Conservation (phyloP, 78 protist genomes). For the Dictyostelium purpureum region DNA sequence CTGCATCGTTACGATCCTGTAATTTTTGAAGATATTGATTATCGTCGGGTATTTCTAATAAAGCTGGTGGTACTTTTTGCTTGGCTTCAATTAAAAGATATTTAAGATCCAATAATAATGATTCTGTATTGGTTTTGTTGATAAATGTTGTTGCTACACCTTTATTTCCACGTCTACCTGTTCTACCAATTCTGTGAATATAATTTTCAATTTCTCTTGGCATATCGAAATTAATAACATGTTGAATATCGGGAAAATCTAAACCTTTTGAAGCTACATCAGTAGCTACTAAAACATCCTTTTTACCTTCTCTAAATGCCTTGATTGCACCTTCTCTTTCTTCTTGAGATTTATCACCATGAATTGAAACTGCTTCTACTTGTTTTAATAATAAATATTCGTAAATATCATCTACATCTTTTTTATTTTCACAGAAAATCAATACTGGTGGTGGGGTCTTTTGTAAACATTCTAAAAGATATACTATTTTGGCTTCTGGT, state of each 20-base stretch:
- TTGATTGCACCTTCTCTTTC: slow-evolving; percentile 95
- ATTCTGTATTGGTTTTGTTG: slow-evolving; percentile 80
- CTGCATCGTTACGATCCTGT: background rate
- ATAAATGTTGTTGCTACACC: slow-evolving; percentile 95
- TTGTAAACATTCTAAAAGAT: slow-evolving; percentile 97
- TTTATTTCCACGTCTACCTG: slow-evolving; percentile 97
- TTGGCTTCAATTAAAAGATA: slow-evolving; percentile 96
- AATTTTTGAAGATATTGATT: slow-evolving; percentile 3
- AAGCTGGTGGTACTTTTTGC: slow-evolving; percentile 81
- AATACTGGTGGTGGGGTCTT: slow-evolving; percentile 99
- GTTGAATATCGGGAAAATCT: slow-evolving; percentile 96
- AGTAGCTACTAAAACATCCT: slow-evolving; percentile 97
- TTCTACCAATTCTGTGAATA: slow-evolving; percentile 96
- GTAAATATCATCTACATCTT: slow-evolving; percentile 98
- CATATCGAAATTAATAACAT: slow-evolving; percentile 97
- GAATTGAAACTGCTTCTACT: slow-evolving; percentile 85
- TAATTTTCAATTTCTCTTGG: slow-evolving; percentile 97
- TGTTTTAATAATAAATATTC: slow-evolving; percentile 96
- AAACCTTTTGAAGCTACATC: slow-evolving; percentile 95
- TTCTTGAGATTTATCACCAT: slow-evolving; percentile 95
- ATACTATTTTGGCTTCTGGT: slow-evolving; percentile 92
- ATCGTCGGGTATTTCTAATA: slow-evolving; percentile 62
- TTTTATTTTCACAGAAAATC: slow-evolving; percentile 95
- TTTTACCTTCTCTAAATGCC: slow-evolving; percentile 84
- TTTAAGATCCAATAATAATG: slow-evolving; percentile 95